Evolutionary conservation across 2,329 filamentous ascomycete genomes (phyloP), one percentile per base, ranked within the genome.

Genomic region (Drechslerella coelobrocha): DNA sequence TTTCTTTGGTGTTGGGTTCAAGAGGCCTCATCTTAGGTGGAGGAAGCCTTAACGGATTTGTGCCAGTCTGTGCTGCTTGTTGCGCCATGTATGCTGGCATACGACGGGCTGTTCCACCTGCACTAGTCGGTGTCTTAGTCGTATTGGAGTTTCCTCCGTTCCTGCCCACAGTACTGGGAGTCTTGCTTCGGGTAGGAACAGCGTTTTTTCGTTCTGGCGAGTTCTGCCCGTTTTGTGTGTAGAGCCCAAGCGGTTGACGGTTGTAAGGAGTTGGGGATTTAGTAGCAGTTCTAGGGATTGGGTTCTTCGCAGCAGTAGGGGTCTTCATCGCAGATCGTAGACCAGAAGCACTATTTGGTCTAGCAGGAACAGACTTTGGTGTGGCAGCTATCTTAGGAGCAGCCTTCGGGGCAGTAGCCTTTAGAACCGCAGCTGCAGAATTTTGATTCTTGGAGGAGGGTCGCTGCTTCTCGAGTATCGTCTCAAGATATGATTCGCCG

Each of bases 401-500:
- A 19, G 51, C 53, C 19, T 61, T 57, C 2, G 59, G 53, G 0
- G 66, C 66, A 26, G 66, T 71, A 29, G 66, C 59, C 41, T 56
- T 63, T 19, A 71, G 26, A 37, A 71, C 66, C 37, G 34, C 53
- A 17, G 66, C 59, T 14, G 66, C 66, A 4, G 66, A 71, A 12
- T 66, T 59, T 31, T 72, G 68, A 17, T 27, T 56, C 51, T 56
- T 72, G 6, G 61, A 61, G 9, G 50, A 63, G n/a, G 68, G 68
- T 9, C 61, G 54, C 37, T 72, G 68, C n/a, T 72, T 72, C 45
- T 72, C 68, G 7, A 66, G 41, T 37, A 76, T 56, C 1, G 65
- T 73, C 10, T 97, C 92, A 34, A 99, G 83, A 77, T 97, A 99
- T 73, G 91, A 85, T 77, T 96, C 89, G 27, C 94, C 94, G 74